Conservation (phyloP, 352 stramenopile species). For the Phytophthora constricta region DNA sequence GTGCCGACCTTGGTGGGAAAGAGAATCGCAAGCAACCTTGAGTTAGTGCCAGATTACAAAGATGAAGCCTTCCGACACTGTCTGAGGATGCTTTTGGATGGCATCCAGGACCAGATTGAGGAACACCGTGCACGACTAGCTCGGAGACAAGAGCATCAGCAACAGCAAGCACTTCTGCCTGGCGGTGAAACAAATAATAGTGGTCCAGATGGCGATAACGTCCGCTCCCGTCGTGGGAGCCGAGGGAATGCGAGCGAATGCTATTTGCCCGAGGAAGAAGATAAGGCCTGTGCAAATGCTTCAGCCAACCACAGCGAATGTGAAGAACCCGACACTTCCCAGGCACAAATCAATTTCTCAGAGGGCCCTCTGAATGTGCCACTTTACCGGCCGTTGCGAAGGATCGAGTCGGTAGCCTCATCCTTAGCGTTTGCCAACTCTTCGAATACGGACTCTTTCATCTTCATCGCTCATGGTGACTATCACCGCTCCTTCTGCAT, state of each 20-base stretch:
- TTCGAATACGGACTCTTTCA: constrained; percentile 43
- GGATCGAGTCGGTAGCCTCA: constrained; percentile 29
- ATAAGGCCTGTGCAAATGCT: constrained; percentile 21
- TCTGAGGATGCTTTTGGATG: constrained; percentile 75
- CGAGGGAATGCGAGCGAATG: constrained; percentile 25
- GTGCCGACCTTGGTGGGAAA: constrained; percentile 15
- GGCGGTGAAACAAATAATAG: constrained; percentile 28
- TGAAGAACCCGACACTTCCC: constrained; percentile 21
- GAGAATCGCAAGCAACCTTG: constrained; percentile 25
- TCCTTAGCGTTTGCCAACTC: constrained; percentile 26
- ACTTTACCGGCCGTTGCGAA: constrained; percentile 26
- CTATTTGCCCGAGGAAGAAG: constrained; percentile 25
- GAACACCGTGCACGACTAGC: constrained; percentile 64
- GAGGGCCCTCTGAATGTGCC: constrained; percentile 30
- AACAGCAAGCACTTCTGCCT: constrained; percentile 34
- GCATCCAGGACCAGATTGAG: constrained; percentile 86
- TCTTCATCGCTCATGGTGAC: constrained; percentile 83
- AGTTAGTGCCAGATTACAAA: constrained; percentile 54
- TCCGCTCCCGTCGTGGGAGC: constrained; percentile 21
- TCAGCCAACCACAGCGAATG: constrained; percentile 20
- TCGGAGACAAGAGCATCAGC: constrained; percentile 42
- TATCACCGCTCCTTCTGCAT: constrained; percentile 74
- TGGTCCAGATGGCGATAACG: background rate
- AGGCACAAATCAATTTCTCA: constrained; percentile 22
- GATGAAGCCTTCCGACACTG: constrained; percentile 70